Evolutionary conservation across 2,329 filamentous ascomycete species (phyloP).

Genomic region (Hymenoscyphus salicellus): DNA sequence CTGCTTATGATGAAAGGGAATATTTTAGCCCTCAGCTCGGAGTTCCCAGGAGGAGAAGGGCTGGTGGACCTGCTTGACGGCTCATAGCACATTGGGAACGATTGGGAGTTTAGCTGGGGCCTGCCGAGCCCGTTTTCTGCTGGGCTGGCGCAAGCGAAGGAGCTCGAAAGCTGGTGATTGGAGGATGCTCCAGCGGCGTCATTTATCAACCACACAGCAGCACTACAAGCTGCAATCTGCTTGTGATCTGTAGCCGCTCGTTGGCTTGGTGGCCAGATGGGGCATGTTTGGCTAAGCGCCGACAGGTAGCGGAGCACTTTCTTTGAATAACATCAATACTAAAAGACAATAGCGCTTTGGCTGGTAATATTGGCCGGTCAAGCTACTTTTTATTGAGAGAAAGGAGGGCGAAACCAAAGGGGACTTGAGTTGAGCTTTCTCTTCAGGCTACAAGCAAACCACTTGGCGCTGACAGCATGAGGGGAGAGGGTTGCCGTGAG

Average conservation of each 20-base stretch:
- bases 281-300: background rate
- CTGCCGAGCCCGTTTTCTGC: background rate
- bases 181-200: background rate
- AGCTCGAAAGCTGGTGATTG: slow-evolving; percentile 2
- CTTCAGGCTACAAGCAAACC: background rate
- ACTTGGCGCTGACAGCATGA: background rate
- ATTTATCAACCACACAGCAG: background rate
- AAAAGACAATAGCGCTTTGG: background rate
- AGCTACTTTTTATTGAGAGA: background rate
- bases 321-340: background rate
- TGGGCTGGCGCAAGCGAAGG: background rate
- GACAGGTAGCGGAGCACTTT: background rate
- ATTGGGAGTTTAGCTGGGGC: slow-evolving; percentile 1
- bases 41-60: slow-evolving; percentile 15
- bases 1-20: slow-evolving; percentile 10
- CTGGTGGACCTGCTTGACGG: slow-evolving; percentile 10
- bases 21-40: slow-evolving; percentile 20
- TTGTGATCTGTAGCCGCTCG: slow-evolving; percentile 3
- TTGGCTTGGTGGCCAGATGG: background rate
- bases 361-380: background rate
- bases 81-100: background rate
- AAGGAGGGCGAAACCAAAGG: background rate
- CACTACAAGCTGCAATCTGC: background rate
- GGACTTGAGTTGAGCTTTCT: background rate
- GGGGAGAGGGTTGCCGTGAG: too few relatives aligned